phyloP scores from a whole-genome alignment of 176 grass and related monocot genomes.

The Oryza meyeriana region DNA sequence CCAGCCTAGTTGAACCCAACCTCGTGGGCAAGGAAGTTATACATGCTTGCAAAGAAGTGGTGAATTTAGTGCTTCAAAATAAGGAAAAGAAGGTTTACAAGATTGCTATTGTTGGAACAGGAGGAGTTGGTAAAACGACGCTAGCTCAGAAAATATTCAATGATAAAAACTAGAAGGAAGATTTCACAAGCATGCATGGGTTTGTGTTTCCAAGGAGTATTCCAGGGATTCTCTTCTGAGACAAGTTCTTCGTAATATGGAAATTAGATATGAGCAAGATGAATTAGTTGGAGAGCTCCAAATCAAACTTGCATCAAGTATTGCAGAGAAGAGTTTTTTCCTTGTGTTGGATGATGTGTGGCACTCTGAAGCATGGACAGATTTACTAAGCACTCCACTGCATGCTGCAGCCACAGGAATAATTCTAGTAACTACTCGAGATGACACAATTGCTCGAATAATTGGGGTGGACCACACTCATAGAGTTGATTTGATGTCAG shows the following conservation, averaged over 20 bases:
- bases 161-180: not conserved
- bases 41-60: not conserved
- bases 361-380: constrained; percentile 14
- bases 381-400: constrained; percentile 25
- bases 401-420: constrained; percentile 2
- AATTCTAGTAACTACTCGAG: constrained; percentile 36
- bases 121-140: constrained; percentile 35
- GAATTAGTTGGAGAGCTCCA: constrained; percentile 23
- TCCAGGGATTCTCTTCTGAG: not conserved
- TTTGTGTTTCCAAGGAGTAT: constrained; percentile 24
- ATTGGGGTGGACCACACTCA: constrained; percentile 21
- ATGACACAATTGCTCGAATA: constrained; percentile 9
- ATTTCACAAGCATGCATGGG: constrained; percentile 15
- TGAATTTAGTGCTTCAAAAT: not conserved
- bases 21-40: constrained; percentile 29
- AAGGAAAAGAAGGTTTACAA: not conserved
- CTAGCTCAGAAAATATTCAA: constrained; percentile 37
- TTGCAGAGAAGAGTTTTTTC: constrained; percentile 26
- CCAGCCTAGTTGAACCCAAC: constrained; percentile 18
- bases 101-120: constrained; percentile 20
- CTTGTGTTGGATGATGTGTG: constrained; percentile 52
- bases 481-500: constrained; percentile 33
- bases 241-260: not conserved
- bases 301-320: not conserved
- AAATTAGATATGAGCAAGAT: not conserved